Base-by-base conservation (phyloP, 1,139 yeast genomes). In the Kodamaea derodonti region DNA sequence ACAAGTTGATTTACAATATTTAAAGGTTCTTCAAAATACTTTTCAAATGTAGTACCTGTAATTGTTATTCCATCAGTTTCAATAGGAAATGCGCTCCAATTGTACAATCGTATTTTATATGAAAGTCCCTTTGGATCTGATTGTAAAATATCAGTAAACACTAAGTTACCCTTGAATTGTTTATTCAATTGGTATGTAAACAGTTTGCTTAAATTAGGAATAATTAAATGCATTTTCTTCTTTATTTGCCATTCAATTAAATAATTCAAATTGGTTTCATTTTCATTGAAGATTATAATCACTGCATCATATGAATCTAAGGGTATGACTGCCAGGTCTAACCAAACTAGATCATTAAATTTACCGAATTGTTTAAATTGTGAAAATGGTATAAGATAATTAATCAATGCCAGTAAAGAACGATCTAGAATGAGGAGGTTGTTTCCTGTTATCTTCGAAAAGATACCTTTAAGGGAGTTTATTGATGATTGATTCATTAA, bases 281-380 rank as follows among this genome's bases (percentile, higher is more conserved):
- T 49, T 8, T 44, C 47, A 2, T 46, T 46, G 6, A 60, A 36
- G 3, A 75, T 37, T 4, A 75, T 55, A 12, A 77, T 65, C 14
- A 73, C 51, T 24, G 69, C 65, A 16, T 59, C 45, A 36, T 55
- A 52, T 5, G 16, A 56, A 27, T 38, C 44, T 8, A 31, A 36
- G 2, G 31, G 33, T 8, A 26, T 18, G 4, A 39, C 42, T 11
- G 30, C 36, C 23, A 40, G 36, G 12, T 49, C 48, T 14, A 84
- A 64, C 84, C 88, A 82, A 15, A 77, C 63, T 14, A 82, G 75
- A 41, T 72, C 71, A 20, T 68, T 73, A 34, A 85, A 78, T 32
- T 80, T 64, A 8, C 78, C 84, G 34, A 64, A 65, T 33, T 70
- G 70, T 48, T 78, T 75, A 32, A 84, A 65, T 14, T 61, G 58